Conservation (phyloP, 352 stramenopile genomes). For the Pythium chondricola region DNA sequence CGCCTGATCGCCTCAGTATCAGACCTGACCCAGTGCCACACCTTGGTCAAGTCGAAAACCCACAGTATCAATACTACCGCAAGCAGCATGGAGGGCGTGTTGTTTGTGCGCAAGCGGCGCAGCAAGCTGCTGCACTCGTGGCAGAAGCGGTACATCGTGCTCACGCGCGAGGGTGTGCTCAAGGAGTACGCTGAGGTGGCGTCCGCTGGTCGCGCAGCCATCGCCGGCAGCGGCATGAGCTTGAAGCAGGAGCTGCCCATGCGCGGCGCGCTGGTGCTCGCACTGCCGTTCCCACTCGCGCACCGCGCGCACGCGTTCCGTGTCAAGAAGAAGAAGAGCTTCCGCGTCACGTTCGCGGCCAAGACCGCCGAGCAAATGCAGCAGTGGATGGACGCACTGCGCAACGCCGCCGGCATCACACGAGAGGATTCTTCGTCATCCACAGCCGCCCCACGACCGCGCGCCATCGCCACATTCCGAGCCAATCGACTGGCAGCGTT, state of each 20-base stretch:
- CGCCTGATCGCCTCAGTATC: background rate
- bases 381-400: slow-evolving; percentile 39
- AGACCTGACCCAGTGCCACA: slow-evolving; percentile 14
- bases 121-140: slow-evolving; percentile 55
- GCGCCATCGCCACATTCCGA: background rate
- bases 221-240: slow-evolving; percentile 37
- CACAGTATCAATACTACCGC: slow-evolving; percentile 17
- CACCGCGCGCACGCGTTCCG: slow-evolving; percentile 53
- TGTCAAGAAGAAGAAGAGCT: slow-evolving; percentile 21
- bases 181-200: slow-evolving; percentile 42
- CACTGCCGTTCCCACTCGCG: slow-evolving; percentile 42
- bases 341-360: slow-evolving; percentile 39
- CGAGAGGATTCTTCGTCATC: slow-evolving; percentile 3
- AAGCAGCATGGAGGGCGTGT: slow-evolving; percentile 44
- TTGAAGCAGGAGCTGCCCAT: slow-evolving; percentile 40
- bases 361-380: slow-evolving; percentile 36
- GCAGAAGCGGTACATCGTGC: slow-evolving; percentile 67
- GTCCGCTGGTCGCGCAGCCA: slow-evolving; percentile 1
- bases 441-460: too few species aligned
- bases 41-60: slow-evolving; percentile 20
- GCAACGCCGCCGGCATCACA: slow-evolving; percentile 13
- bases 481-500: background rate
- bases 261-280: slow-evolving; percentile 25
- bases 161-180: slow-evolving; percentile 35
- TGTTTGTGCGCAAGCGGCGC: slow-evolving; percentile 43